Conservation (phyloP, 139 green algal species). For the Penium margaritaceum region DNA sequence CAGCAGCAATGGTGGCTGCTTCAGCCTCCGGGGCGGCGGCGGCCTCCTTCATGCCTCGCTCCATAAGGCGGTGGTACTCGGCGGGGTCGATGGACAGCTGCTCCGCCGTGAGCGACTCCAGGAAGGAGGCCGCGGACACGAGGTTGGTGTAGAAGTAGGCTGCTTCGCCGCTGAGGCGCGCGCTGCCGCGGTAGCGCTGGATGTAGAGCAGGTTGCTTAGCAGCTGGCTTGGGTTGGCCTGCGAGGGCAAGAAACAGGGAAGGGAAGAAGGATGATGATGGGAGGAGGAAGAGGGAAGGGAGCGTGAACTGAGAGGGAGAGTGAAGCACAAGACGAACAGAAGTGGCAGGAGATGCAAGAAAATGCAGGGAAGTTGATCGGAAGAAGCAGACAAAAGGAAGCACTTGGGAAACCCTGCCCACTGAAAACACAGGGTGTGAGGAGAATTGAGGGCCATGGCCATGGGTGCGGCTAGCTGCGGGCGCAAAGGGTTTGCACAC, state of each 20-base stretch:
- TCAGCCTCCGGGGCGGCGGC: no score
- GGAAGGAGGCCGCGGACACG: constrained; percentile 48
- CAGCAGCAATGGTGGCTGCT: not conserved
- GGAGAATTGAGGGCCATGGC: not conserved
- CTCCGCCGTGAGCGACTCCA: constrained; percentile 33
- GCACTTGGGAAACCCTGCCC: not conserved
- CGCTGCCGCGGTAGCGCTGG: constrained; percentile 56
- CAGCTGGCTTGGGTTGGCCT: constrained; percentile 59
- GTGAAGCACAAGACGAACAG: not conserved
- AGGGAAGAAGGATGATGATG: not conserved
- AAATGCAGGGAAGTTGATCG: not conserved
- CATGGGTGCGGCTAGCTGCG: no score
- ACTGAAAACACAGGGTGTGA: not conserved
- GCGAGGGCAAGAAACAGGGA: not conserved
- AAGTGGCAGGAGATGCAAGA: not conserved
- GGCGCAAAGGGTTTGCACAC: not conserved
- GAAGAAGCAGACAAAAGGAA: not conserved
- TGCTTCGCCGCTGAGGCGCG: constrained; percentile 45
- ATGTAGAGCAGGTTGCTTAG: constrained; percentile 72
- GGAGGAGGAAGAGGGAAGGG: not conserved
- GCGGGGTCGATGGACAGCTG: constrained; percentile 34
- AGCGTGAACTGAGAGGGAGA: not conserved
- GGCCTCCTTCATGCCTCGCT: constrained; percentile 8
- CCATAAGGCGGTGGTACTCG: constrained; percentile 20
- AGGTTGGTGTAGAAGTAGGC: constrained; percentile 60